Base-by-base conservation (phyloP, 192 early-diverging fungal species). In the Obelidium mucronatum region DNA sequence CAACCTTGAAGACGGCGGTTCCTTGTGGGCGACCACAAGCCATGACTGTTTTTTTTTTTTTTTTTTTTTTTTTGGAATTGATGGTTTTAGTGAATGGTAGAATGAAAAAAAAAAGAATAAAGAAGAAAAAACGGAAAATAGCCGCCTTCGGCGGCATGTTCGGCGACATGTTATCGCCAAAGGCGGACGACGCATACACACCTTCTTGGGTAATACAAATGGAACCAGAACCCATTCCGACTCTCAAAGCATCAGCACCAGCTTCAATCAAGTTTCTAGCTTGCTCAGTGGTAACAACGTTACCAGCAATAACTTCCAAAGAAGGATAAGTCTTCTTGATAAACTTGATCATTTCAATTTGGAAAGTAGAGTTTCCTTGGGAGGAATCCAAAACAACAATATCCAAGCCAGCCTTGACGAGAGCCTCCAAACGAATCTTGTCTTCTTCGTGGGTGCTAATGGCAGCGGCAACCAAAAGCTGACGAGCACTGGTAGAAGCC, bases 141-240 rank as follows among this genome's bases (percentile, higher is more conserved):
- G 63, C 81, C n/a, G n/a, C n/a, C n/a, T n/a, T n/a, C n/a, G n/a
- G n/a, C n/a, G n/a, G 95, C 95, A n/a, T n/a, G n/a, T n/a, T n/a
- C n/a, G n/a, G n/a, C n/a, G n/a, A n/a, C n/a, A n/a, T n/a, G n/a
- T n/a, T n/a, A n/a, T n/a, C n/a, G n/a, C n/a, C n/a, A n/a, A n/a
- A n/a, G n/a, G n/a, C n/a, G n/a, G n/a, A n/a, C n/a, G n/a, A n/a
- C n/a, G n/a, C n/a, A n/a, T n/a, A n/a, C n/a, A n/a, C n/a, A n/a
- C n/a, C n/a, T 84, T 97, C 97, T 81, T 98, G 96, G 39, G 96
- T 98, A 72, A 98, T 98, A 88, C 97, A 98, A 77, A 98, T 98
- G 28, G 92, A 94, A 22, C 97, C 97, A 70, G 91, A 93, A 33
- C 97, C 97, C 97, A 99, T 99, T 52, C 97, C 97, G 54, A 99